Evolutionary conservation across 2,329 filamentous ascomycete genomes (phyloP).

Genomic region (Cercospora citrullina): DNA sequence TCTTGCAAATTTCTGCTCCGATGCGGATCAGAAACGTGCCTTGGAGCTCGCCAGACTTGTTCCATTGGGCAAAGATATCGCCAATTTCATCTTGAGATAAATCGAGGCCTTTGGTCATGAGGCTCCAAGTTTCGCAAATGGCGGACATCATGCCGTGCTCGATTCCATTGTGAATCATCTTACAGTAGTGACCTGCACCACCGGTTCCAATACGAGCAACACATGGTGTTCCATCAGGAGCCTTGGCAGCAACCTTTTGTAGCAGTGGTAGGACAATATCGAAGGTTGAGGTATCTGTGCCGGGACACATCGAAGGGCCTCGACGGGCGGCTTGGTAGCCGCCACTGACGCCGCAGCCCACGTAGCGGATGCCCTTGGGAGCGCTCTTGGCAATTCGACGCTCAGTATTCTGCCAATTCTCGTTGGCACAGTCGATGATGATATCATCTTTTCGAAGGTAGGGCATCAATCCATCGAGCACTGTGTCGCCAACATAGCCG

Average conservation of each 20-base stretch:
- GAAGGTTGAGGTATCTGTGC: constrained; percentile 59
- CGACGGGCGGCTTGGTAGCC: constrained; percentile 67
- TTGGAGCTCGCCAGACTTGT: constrained; percentile 56
- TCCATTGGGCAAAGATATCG: constrained; percentile 62
- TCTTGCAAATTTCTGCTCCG: constrained; percentile 60
- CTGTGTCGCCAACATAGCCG: constrained; percentile 49
- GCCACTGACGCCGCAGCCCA: constrained; percentile 68
- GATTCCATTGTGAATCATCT: constrained; percentile 76
- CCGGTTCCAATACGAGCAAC: constrained; percentile 61
- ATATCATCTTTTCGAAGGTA: constrained; percentile 62
- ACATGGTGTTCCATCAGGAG: constrained; percentile 59
- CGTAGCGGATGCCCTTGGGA: constrained; percentile 61
- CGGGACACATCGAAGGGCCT: constrained; percentile 68
- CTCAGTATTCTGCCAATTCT: constrained; percentile 66
- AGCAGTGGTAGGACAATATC: constrained; percentile 63
- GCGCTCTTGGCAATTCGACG: constrained; percentile 58
- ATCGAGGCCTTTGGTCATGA: constrained; percentile 60
- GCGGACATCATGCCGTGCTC: constrained; percentile 68
- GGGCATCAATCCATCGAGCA: constrained; percentile 50
- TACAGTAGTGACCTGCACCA: constrained; percentile 69
- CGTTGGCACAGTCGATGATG: constrained; percentile 68
- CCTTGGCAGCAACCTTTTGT: constrained; percentile 62
- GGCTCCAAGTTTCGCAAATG: constrained; percentile 64
- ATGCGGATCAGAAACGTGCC: constrained; percentile 65
- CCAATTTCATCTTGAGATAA: constrained; percentile 63